phyloP scores from a whole-genome alignment of 1,139 yeast genomes.

The Geotrichum macrosporum region DNA sequence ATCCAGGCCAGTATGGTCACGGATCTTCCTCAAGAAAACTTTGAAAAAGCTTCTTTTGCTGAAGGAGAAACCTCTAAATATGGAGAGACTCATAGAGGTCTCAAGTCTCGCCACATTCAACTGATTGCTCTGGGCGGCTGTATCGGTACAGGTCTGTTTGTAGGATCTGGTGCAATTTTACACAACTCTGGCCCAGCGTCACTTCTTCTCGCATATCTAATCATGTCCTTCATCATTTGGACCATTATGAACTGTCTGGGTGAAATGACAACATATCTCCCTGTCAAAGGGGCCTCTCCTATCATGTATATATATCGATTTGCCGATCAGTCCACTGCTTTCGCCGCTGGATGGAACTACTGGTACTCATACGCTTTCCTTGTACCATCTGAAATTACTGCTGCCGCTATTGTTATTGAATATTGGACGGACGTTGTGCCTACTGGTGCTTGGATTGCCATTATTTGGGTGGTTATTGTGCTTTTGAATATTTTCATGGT shows the following conservation, averaged over 20 bases:
- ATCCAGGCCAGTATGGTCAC: neutral
- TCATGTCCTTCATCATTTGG: slow-evolving; percentile 52
- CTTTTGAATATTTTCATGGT: slow-evolving; percentile 58
- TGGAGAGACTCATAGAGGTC: slow-evolving; percentile 33
- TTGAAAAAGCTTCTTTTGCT: slow-evolving; percentile 1
- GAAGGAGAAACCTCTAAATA: slow-evolving; percentile 25
- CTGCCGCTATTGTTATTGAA: slow-evolving; percentile 69
- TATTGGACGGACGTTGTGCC: slow-evolving; percentile 75
- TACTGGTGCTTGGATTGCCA: slow-evolving; percentile 69
- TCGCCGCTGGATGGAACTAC: slow-evolving; percentile 77
- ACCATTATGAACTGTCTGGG: slow-evolving; percentile 56
- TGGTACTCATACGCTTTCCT: slow-evolving; percentile 90
- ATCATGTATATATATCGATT: slow-evolving; percentile 44
- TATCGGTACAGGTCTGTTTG: slow-evolving; percentile 72
- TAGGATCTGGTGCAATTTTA: slow-evolving; percentile 61
- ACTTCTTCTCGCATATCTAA: slow-evolving; percentile 51
- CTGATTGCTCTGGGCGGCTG: slow-evolving; percentile 89
- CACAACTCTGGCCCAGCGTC: slow-evolving; percentile 64
- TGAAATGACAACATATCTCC: slow-evolving; percentile 59
- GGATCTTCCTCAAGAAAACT: slow-evolving; percentile 7
- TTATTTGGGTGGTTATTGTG: slow-evolving; percentile 56
- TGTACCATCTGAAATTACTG: slow-evolving; percentile 60
- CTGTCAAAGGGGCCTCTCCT: slow-evolving; percentile 37
- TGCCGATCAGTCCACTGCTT: slow-evolving; percentile 51
- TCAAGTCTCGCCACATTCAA: slow-evolving; percentile 62